Base-by-base conservation (phyloP, 768 basidiomycete species). In the Russula foetens region DNA sequence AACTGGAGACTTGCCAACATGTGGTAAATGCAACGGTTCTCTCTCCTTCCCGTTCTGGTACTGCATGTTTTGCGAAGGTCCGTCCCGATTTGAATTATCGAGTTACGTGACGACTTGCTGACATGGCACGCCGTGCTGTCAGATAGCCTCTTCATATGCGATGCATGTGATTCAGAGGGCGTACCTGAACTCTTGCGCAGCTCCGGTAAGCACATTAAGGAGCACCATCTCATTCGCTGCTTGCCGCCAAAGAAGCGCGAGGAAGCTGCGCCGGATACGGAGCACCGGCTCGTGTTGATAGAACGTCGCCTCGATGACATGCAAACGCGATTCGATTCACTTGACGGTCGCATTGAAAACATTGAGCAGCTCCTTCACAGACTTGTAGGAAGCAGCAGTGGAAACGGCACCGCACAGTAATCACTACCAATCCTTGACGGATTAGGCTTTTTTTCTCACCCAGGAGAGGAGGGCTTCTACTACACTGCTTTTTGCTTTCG, bases 21-120 rank as follows among this genome's bases (percentile, higher is more conserved):
- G n/a, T n/a, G n/a, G n/a, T n/a, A n/a, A n/a, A n/a, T n/a, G n/a
- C n/a, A n/a, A n/a, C n/a, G n/a, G n/a, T n/a, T n/a, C n/a, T n/a
- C n/a, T n/a, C n/a, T n/a, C n/a, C n/a, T n/a, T n/a, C n/a, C n/a
- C n/a, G n/a, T n/a, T n/a, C n/a, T n/a, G n/a, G n/a, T n/a, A n/a
- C n/a, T n/a, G n/a, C n/a, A n/a, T n/a, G n/a, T n/a, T n/a, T n/a
- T n/a, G n/a, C n/a, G n/a, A n/a, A n/a, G n/a, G n/a, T n/a, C n/a
- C n/a, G n/a, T n/a, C 72, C 71, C 50, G 56, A 58, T 44, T 33
- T 11, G 17, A 15, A 24, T 6, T 14, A n/a, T 31, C 12, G 3
- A 23, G 35, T 19, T 19, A 3, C 28, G 15, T n/a, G 9, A 24
- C 39, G 26, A 6, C 53, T 7, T 57, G 14, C 3, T 33, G 31